Evolutionary conservation across 129 eudicot genomes (phyloP).

Genomic region (Rutidosis leptorrhynchoides): DNA sequence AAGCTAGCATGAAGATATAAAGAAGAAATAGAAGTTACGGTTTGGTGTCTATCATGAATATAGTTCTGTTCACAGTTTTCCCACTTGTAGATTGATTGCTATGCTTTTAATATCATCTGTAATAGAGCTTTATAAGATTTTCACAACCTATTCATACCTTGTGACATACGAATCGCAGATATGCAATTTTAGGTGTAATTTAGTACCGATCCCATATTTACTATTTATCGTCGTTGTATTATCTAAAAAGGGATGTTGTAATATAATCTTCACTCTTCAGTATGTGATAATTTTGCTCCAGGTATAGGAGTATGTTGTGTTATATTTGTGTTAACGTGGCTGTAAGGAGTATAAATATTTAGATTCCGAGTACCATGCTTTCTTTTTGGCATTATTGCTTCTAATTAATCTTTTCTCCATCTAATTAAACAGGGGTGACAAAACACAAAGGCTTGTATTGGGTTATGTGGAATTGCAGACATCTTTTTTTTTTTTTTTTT

Average conservation of each 20-base stretch:
- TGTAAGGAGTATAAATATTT: no score
- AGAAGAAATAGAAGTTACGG: background rate
- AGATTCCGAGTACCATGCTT: slow-evolving; percentile 13
- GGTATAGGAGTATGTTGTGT: no score
- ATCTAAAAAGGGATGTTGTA: no score
- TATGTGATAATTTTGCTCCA: no score
- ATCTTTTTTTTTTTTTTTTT: slow-evolving; percentile 13
- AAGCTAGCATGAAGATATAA: background rate
- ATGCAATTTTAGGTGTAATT: no score
- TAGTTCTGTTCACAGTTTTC: background rate
- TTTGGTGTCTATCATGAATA: background rate
- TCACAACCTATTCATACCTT: no score
- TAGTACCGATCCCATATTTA: no score
- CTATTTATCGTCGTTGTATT: no score
- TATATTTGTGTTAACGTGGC: no score
- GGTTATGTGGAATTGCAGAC: slow-evolving; percentile 41
- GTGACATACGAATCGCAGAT: no score
- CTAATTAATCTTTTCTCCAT: slow-evolving; percentile 9
- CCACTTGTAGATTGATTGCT: background rate
- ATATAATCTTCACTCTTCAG: no score
- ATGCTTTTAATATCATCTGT: slow-evolving; percentile 9
- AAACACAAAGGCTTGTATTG: slow-evolving; percentile 30
- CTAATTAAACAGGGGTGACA: slow-evolving; percentile 23
- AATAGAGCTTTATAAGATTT: no score
- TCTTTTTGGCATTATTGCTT: slow-evolving; percentile 24